These are phyloP conservation scores for Aspergillus pseudotamarii DNA, from an alignment of 2,329 filamentous ascomycete species.

Conservation along the genomic window DNA sequence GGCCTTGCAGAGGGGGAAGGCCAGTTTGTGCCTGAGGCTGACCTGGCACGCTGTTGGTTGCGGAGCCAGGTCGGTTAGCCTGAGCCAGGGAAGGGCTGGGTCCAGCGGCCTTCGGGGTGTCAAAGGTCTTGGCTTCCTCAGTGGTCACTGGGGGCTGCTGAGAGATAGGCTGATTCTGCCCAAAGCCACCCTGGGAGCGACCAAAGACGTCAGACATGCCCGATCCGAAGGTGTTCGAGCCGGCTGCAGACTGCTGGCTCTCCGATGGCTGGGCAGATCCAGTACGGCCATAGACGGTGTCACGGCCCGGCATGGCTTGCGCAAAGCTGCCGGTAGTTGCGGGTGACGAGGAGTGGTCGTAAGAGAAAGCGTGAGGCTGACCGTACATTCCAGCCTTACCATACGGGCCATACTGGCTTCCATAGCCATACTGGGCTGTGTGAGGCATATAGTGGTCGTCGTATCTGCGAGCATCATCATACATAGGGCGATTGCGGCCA, in stretches of 20 bases:
- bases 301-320: slow-evolving; percentile 49
- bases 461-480: slow-evolving; percentile 53
- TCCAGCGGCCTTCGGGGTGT: slow-evolving; percentile 58
- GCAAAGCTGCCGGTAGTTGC: slow-evolving; percentile 57
- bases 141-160: slow-evolving; percentile 50
- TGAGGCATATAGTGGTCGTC: slow-evolving; percentile 52
- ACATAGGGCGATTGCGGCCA: slow-evolving; percentile 53
- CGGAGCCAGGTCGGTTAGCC: slow-evolving; percentile 65
- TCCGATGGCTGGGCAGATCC: slow-evolving; percentile 61
- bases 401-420: slow-evolving; percentile 55
- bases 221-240: slow-evolving; percentile 51
- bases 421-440: slow-evolving; percentile 57
- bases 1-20: slow-evolving; percentile 58
- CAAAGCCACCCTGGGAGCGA: slow-evolving; percentile 60
- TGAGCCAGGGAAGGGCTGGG: slow-evolving; percentile 65
- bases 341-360: slow-evolving; percentile 67
- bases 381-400: slow-evolving; percentile 65
- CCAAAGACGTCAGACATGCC: slow-evolving; percentile 63
- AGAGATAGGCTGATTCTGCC: slow-evolving; percentile 55
- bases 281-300: slow-evolving; percentile 63
- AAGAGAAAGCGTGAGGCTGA: slow-evolving; percentile 65
- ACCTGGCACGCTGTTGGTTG: slow-evolving; percentile 60
- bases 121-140: slow-evolving; percentile 63
- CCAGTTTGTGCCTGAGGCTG: slow-evolving; percentile 54
- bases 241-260: slow-evolving; percentile 53